phyloP scores from a whole-genome alignment of 177 flowering plant species.

The Vitis hybrid region DNA sequence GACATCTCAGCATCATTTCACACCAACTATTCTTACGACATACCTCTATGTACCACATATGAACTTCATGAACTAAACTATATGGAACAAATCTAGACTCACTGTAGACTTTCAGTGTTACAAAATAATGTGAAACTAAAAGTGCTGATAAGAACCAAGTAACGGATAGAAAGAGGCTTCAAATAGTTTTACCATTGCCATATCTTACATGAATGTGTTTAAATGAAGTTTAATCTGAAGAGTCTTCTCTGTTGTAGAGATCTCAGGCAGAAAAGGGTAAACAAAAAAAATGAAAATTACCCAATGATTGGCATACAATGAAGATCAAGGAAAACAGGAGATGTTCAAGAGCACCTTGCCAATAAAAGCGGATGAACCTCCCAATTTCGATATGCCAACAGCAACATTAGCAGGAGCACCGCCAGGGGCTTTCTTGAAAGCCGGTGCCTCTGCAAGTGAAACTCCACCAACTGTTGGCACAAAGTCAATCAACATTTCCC shows the following conservation, averaged over 20 bases:
- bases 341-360: conserved; percentile 34
- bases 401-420: conserved; percentile 60
- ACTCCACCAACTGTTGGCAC: conserved; percentile 48
- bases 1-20: no score
- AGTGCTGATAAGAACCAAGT: no score
- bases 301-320: background rate
- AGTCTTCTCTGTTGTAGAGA: no score
- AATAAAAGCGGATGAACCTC: conserved; percentile 47
- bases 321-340: background rate
- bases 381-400: conserved; percentile 39
- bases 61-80: no score
- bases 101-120: no score
- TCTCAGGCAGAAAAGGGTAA: background rate
- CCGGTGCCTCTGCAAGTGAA: conserved; percentile 48
- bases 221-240: background rate
- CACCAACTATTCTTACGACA: no score
- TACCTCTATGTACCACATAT: no score
- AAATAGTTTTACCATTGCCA: background rate
- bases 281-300: background rate
- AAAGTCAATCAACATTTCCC: conserved; percentile 51
- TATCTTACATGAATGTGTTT: background rate
- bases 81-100: no score
- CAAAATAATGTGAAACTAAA: no score
- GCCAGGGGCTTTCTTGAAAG: conserved; percentile 45
- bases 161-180: background rate